Percentiles rank a stretch among this genome's conserved stretches.
Conservation (phyloP, 352 stramenopile genomes). For the Globisporangium heterothallicum region DNA sequence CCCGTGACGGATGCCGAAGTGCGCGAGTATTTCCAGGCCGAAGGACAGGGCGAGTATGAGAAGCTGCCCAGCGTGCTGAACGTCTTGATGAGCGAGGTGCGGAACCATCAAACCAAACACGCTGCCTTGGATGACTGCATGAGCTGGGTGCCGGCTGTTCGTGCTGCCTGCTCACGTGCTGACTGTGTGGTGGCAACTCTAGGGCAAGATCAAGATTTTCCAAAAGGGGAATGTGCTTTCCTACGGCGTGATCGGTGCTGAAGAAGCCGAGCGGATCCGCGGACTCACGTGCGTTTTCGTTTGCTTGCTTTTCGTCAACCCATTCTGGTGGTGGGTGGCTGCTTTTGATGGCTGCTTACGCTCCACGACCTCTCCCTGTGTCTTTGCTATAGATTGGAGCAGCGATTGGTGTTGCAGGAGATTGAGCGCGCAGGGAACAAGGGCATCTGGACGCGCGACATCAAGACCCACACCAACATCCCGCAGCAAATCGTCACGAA, state of each 20-base stretch:
- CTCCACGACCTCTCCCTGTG: constrained; percentile 23
- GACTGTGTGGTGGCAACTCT: background rate
- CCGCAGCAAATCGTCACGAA: constrained; percentile 96
- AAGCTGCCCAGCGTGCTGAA: constrained; percentile 83
- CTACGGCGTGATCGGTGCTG: constrained; percentile 74
- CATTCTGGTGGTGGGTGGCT: constrained; percentile 1
- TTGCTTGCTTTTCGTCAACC: background rate
- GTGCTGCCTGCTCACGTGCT: background rate
- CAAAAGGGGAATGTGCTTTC: constrained; percentile 83
- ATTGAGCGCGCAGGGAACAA: constrained; percentile 96
- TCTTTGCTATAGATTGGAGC: constrained; percentile 63
- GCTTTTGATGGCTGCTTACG: background rate
- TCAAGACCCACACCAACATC: constrained; percentile 97
- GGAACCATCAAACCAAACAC: constrained; percentile 1
- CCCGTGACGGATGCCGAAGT: constrained; percentile 77
- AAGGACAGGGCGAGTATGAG: constrained; percentile 69
- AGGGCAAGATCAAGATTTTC: constrained; percentile 87
- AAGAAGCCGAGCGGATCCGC: constrained; percentile 83
- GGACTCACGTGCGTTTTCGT: constrained; percentile 62
- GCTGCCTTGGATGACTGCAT: too few relatives aligned
- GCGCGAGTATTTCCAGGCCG: constrained; percentile 67
- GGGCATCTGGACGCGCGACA: constrained; percentile 98
- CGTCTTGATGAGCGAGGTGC: constrained; percentile 70
- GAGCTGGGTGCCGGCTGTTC: too few relatives aligned
- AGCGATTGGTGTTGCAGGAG: constrained; percentile 88